Evolutionary conservation across 2,329 filamentous ascomycete genomes (phyloP).

Genomic region (Tolypocladium sp.): DNA sequence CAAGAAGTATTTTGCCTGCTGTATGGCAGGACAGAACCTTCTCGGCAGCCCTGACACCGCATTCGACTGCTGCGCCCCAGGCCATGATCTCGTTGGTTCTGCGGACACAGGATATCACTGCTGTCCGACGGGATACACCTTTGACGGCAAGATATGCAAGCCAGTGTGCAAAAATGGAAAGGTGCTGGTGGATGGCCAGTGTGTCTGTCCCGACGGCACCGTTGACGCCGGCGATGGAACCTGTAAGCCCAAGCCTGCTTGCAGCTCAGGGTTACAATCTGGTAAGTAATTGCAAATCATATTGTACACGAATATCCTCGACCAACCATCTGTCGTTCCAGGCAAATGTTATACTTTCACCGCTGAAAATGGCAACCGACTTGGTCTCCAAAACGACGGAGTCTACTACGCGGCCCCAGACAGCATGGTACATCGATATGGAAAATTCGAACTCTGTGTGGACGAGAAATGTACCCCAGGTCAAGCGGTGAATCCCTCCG

Average conservation of each 20-base stretch:
- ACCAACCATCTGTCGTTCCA: neutral
- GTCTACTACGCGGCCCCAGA: slow-evolving; percentile 7
- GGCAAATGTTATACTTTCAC: slow-evolving; percentile 10
- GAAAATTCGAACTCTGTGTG: slow-evolving; percentile 9
- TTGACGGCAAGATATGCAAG: slow-evolving; percentile 8
- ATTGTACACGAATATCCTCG: too few species aligned
- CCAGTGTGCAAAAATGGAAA: slow-evolving; percentile 7
- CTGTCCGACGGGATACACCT: slow-evolving; percentile 7
- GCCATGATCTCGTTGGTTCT: slow-evolving; percentile 7
- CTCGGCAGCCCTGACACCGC: slow-evolving; percentile 7
- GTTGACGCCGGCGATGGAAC: slow-evolving; percentile 3
- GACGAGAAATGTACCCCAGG: slow-evolving; percentile 7
- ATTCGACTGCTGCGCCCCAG: slow-evolving; percentile 10
- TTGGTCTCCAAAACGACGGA: slow-evolving; percentile 5
- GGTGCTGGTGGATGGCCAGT: slow-evolving; percentile 6
- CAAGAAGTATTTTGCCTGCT: slow-evolving; percentile 8
- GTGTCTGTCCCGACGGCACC: slow-evolving; percentile 5
- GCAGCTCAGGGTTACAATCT: slow-evolving; percentile 1
- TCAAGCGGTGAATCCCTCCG: slow-evolving; percentile 4
- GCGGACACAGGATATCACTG: slow-evolving; percentile 7
- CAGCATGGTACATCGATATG: slow-evolving; percentile 8
- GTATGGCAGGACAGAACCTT: slow-evolving; percentile 3
- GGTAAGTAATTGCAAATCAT: neutral
- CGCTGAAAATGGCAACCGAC: slow-evolving; percentile 5
- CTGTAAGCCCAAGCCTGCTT: slow-evolving; percentile 1